Evolutionary conservation across 1,284 basidiomycete species (phyloP).

Genomic region (Cutaneotrichosporon daszewskae): DNA sequence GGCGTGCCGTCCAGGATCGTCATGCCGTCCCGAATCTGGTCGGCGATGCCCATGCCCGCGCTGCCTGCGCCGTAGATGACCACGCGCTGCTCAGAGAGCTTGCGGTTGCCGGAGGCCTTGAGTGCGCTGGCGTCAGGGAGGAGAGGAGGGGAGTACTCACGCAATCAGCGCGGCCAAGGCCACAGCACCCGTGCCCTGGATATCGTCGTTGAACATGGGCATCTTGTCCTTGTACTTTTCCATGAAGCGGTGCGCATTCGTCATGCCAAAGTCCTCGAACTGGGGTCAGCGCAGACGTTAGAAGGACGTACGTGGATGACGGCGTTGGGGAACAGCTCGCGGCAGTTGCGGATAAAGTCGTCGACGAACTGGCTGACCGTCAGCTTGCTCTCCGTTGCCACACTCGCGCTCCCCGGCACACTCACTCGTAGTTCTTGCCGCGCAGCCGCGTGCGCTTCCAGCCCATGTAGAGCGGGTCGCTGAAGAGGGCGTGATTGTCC

Average conservation of each 20-base stretch:
- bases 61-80: slow-evolving; percentile 75
- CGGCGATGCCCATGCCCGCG: slow-evolving; percentile 69
- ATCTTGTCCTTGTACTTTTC: slow-evolving; percentile 55
- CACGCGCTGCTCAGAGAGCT: slow-evolving; percentile 66
- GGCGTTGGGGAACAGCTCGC: slow-evolving; percentile 48
- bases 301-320: slow-evolving; percentile 34
- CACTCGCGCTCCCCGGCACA: not conserved
- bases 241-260: slow-evolving; percentile 67
- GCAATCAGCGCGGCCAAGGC: slow-evolving; percentile 50
- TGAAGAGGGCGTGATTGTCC: slow-evolving; percentile 56
- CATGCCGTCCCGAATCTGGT: slow-evolving; percentile 65
- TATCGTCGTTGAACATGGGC: slow-evolving; percentile 64
- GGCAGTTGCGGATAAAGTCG: slow-evolving; percentile 49
- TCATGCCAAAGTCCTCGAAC: slow-evolving; percentile 51
- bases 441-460: slow-evolving; percentile 49
- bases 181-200: slow-evolving; percentile 77
- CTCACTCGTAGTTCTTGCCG: slow-evolving; percentile 46
- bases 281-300: slow-evolving; percentile 21
- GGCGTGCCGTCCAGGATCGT: slow-evolving; percentile 56
- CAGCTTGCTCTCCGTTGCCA: too few species aligned
- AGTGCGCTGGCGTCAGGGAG: slow-evolving; percentile 45
- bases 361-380: slow-evolving; percentile 42
- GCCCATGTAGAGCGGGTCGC: slow-evolving; percentile 48
- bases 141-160: slow-evolving; percentile 18
- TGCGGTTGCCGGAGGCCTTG: slow-evolving; percentile 62